phyloP scores from a whole-genome alignment of 2,329 filamentous ascomycete genomes.

The Spiromastix sp. region DNA sequence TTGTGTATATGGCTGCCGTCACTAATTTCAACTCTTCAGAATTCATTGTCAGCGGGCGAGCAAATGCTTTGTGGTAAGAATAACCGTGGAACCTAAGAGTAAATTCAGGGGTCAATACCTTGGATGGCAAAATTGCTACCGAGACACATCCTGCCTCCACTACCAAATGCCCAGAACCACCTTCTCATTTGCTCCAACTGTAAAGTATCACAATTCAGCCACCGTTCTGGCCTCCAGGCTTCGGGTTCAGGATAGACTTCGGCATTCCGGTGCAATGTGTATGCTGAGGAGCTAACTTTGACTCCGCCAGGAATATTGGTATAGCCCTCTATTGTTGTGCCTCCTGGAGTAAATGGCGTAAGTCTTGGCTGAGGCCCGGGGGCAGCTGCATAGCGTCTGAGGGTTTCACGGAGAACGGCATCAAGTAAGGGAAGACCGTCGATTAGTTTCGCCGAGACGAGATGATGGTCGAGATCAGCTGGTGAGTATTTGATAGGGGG shows the following conservation, averaged over 20 bases:
- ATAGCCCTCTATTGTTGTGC: conserved; percentile 20
- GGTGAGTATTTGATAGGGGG: background rate
- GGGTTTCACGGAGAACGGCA: conserved; percentile 48
- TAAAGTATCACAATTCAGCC: conserved; percentile 31
- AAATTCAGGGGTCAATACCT: conserved; percentile 17
- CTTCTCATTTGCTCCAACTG: conserved; percentile 29
- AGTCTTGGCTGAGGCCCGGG: conserved; percentile 52
- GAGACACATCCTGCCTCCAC: conserved; percentile 38
- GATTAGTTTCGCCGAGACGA: conserved; percentile 23
- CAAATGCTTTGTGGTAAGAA: background rate
- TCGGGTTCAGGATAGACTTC: conserved; percentile 39
- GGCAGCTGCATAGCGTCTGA: conserved; percentile 51
- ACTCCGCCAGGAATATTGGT: conserved; percentile 30
- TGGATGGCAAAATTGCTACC: conserved; percentile 38
- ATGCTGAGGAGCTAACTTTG: conserved; percentile 37
- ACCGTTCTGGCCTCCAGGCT: conserved; percentile 36
- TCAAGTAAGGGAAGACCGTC: conserved; percentile 45
- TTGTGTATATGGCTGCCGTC: conserved; percentile 56
- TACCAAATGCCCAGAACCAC: conserved; percentile 41
- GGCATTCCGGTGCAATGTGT: conserved; percentile 41
- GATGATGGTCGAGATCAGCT: background rate
- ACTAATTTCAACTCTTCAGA: conserved; percentile 65
- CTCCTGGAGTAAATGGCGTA: conserved; percentile 20
- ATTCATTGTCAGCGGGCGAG: conserved; percentile 40
- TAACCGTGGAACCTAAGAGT: background rate